Evolutionary conservation across 306 rosid genomes (phyloP), one percentile per base, ranked within the genome.

Genomic region (Vigna trinervia): DNA sequence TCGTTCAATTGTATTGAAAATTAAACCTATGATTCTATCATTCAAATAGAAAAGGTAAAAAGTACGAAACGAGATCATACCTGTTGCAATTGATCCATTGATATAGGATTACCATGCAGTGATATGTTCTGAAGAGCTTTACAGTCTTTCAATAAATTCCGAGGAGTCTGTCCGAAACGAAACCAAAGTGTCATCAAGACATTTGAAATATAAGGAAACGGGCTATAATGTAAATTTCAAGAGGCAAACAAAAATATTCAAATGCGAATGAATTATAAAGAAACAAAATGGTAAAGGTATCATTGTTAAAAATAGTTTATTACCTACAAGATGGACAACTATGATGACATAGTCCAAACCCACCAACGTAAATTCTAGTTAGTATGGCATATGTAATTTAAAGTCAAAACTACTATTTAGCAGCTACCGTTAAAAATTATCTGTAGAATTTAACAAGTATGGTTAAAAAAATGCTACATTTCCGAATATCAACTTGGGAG

Each of bases 21-120:
- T 51, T 51, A 39, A 66, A 74, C 67, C 75, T 17, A 54, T 23
- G 54, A 13, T 32, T 69, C 79, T 26, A 28, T 19, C 28, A 5
- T 60, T 20, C 74, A 72, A 71, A 30, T 38, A 36, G 32, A 54
- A 3, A 43, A 60, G 3, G 5, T 19, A 12, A n/a, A n/a, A 50
- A 11, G 54, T 46, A 54, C 9, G 32, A 73, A 77, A 84, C 73
- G 13, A 28, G 19, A 78, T 6, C 79, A 12, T 78, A 91, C 97
- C 95, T 88, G 97, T 84, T 95, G 97, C 84, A 95, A 92, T 85
- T 87, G 91, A 81, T 92, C 97, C 97, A 89, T 90, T 78, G 95
- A 86, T 73, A 95, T 88, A 50, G 98, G 99, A 80, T 95, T 95
- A 6, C 93, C 95, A 63, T 89, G 99, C 78, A 95, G 88, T 76